Evolutionary conservation across 2,329 filamentous ascomycete species (phyloP), one percentile per base, ranked within the genome.

Genomic region (Dactylella cylindrospora): DNA sequence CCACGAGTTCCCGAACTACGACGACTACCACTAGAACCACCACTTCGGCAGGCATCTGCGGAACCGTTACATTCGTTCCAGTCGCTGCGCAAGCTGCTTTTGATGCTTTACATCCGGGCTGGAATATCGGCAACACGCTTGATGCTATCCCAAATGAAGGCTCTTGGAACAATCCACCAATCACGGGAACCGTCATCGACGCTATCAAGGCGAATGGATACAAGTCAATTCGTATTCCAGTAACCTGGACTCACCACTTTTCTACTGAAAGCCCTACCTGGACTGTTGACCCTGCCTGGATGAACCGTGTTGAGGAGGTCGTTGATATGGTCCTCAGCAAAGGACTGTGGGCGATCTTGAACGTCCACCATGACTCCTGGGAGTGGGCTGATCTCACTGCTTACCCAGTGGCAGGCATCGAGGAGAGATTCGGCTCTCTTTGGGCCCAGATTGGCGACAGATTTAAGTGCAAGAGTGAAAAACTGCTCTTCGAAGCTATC

Each of bases 91-190:
- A 32, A 8, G 29, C 43, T n/a, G 60, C 55, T 22, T 46, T 82
- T 31, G 72, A 73, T 1, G 74, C 72, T 3, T 72, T 81, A 26
- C 78, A 78, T 41, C 77, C 80, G 1, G 80, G 80, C 5, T 83
- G 80, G 80, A 83, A 83, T 65, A 66, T 82, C 3, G 81, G 80
- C 3, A 83, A 83, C 53, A 82, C 79, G 0, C 74, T 84, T 15
- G 81, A 83, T 66, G 79, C 79, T 1, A 71, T 76, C 5, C 76
- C 79, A 3, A 73, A 76, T 39, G 80, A 83, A 68, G 80, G 79
- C 2, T 78, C 76, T 1, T 83, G 80, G 80, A 80, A 80, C 65
- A 83, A 83, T 52, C 73, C 76, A 0, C 74, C 77, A 0, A 79
- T 81, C 0, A 72, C 75, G 4, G 72, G 71, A 2, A 68, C 69